These are phyloP conservation scores for Phytophthora kernoviae DNA, from an alignment of 352 stramenopile species.

Conservation along the genomic window DNA sequence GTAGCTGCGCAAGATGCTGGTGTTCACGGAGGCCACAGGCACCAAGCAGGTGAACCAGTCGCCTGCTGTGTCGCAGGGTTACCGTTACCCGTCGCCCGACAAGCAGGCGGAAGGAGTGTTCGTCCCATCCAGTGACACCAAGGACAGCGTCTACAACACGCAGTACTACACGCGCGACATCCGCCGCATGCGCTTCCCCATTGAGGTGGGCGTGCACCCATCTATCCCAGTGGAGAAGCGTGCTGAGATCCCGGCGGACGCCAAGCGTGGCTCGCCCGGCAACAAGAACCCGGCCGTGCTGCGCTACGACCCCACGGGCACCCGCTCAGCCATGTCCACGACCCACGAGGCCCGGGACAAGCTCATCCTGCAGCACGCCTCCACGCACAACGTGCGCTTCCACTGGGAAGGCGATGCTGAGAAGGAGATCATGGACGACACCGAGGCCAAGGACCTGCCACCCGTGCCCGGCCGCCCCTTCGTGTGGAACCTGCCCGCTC, in stretches of 20 bases:
- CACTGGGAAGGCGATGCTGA: slow-evolving; percentile 80
- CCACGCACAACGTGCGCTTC: slow-evolving; percentile 84
- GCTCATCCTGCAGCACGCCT: slow-evolving; percentile 67
- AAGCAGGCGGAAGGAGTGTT: slow-evolving; percentile 68
- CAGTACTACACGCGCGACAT: slow-evolving; percentile 91
- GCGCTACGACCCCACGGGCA: slow-evolving; percentile 83
- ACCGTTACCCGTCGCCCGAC: slow-evolving; percentile 78
- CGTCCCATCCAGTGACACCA: slow-evolving; percentile 73
- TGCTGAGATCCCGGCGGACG: slow-evolving; percentile 67
- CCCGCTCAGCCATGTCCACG: slow-evolving; percentile 86
- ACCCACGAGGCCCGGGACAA: slow-evolving; percentile 78
- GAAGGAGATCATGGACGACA: slow-evolving; percentile 71
- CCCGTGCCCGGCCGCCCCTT: slow-evolving; percentile 70
- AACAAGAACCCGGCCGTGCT: slow-evolving; percentile 91
- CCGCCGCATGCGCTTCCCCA: slow-evolving; percentile 66
- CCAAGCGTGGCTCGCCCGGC: slow-evolving; percentile 70
- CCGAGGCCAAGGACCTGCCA: slow-evolving; percentile 77
- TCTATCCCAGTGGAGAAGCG: slow-evolving; percentile 63
- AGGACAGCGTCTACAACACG: slow-evolving; percentile 87
- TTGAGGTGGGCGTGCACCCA: slow-evolving; percentile 76
- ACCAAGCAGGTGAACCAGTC: slow-evolving; percentile 77
- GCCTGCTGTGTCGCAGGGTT: slow-evolving; percentile 63
- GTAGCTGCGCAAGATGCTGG: slow-evolving; percentile 79
- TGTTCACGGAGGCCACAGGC: slow-evolving; percentile 83
- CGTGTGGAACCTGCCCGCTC: slow-evolving; percentile 68